phyloP scores from a whole-genome alignment of 345 rosid species.

The Corchorus capsularis region DNA sequence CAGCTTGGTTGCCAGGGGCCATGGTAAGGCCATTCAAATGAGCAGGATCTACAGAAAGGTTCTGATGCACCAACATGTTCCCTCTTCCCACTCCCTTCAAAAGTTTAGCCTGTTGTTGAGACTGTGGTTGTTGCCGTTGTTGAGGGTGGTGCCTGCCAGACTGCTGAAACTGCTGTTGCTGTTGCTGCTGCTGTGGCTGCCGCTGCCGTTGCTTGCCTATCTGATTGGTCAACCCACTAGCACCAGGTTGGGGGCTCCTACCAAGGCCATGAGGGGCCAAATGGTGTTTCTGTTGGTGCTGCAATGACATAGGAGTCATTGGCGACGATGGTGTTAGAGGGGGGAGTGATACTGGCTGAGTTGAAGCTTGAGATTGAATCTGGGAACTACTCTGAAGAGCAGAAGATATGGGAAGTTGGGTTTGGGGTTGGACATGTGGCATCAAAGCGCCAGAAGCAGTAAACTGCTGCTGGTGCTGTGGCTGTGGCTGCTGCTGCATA shows the following conservation, averaged over 20 bases:
- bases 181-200: conserved; percentile 57
- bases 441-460: conserved; percentile 56
- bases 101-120: conserved; percentile 71
- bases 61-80: conserved; percentile 66
- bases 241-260: conserved; percentile 59
- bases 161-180: conserved; percentile 72
- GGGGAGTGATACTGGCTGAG: conserved; percentile 57
- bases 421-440: conserved; percentile 64
- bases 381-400: conserved; percentile 72
- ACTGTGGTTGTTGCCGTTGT: conserved; percentile 64
- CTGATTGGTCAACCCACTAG: conserved; percentile 68
- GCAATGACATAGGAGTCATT: conserved; percentile 55
- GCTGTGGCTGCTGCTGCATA: conserved; percentile 55
- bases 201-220: conserved; percentile 85
- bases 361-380: conserved; percentile 58
- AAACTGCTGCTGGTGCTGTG: conserved; percentile 52
- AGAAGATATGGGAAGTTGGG: conserved; percentile 74
- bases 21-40: conserved; percentile 65
- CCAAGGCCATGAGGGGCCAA: conserved; percentile 58
- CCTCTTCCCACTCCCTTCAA: conserved; percentile 87
- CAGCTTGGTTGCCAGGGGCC: conserved; percentile 58
- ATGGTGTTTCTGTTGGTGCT: conserved; percentile 64
- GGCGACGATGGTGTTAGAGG: conserved; percentile 58
- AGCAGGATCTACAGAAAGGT: conserved; percentile 63
- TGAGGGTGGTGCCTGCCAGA: conserved; percentile 89